These are phyloP conservation scores for Oryza longistaminata DNA, from an alignment of 176 grass and related monocot species.

Conservation along the genomic window DNA sequence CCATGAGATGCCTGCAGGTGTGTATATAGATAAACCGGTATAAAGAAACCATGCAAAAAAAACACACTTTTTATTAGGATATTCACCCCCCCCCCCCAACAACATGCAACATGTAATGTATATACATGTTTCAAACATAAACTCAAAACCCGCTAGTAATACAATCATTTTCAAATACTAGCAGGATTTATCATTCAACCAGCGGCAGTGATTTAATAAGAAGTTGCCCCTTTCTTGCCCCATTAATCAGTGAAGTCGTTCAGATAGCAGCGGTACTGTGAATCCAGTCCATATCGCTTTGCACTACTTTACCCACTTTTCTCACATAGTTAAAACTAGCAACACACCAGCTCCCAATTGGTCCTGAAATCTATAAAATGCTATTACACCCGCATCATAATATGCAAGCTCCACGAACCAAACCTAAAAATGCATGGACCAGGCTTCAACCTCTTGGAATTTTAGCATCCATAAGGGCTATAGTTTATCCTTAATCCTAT, in stretches of 20 bases:
- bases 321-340: no score
- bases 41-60: not conserved
- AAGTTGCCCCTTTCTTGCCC: not conserved
- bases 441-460: not conserved
- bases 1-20: not conserved
- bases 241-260: not conserved
- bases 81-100: not conserved
- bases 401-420: not conserved
- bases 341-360: not conserved
- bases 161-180: not conserved
- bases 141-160: not conserved
- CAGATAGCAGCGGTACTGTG: not conserved
- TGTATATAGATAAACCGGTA: not conserved
- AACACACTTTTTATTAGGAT: not conserved
- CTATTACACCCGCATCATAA: not conserved
- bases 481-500: not conserved
- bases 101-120: not conserved
- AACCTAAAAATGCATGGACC: not conserved
- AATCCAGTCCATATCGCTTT: not conserved
- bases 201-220: not conserved
- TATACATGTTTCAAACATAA: not conserved
- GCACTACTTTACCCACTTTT: not conserved
- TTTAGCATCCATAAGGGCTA: not conserved
- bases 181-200: not conserved
- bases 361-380: not conserved